These are phyloP conservation scores for Asterella californica DNA, from an alignment of 225 moss, liverwort and hornwort genomes.

Conservation along the genomic window DNA sequence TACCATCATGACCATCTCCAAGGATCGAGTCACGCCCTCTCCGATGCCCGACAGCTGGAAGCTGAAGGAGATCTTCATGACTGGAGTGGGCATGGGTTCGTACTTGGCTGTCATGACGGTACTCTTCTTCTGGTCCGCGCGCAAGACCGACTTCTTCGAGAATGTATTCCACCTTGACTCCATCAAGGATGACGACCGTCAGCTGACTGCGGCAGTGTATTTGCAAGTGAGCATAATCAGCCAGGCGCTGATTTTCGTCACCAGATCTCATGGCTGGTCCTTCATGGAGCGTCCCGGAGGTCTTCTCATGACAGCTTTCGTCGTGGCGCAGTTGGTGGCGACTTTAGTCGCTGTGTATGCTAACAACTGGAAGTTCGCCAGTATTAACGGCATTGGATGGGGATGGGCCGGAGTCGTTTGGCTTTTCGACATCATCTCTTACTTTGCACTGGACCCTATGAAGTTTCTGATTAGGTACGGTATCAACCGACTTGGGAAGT, in stretches of 20 bases:
- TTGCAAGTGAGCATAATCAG: too few relatives aligned
- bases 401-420: constrained; percentile 16
- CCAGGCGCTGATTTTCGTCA: too few relatives aligned
- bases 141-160: background rate
- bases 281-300: constrained; percentile 1
- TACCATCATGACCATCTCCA: constrained; percentile 17
- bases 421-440: constrained; percentile 5
- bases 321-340: constrained; percentile 3
- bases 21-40: constrained; percentile 10
- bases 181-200: background rate
- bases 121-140: constrained; percentile 3
- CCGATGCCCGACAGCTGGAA: constrained; percentile 16
- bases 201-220: too few relatives aligned
- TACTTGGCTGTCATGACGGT: constrained; percentile 19
- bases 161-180: background rate
- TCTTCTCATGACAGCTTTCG: constrained; percentile 2
- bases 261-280: constrained; percentile 6
- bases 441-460: background rate
- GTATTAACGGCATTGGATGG: constrained; percentile 6
- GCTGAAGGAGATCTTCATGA: constrained; percentile 10
- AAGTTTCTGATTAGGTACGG: background rate
- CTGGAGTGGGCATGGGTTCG: background rate
- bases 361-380: background rate
- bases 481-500: too few relatives aligned
- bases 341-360: constrained; percentile 2